Evolutionary conservation across 139 green algal species (phyloP).

Genomic region (Coelastrella sp.): DNA sequence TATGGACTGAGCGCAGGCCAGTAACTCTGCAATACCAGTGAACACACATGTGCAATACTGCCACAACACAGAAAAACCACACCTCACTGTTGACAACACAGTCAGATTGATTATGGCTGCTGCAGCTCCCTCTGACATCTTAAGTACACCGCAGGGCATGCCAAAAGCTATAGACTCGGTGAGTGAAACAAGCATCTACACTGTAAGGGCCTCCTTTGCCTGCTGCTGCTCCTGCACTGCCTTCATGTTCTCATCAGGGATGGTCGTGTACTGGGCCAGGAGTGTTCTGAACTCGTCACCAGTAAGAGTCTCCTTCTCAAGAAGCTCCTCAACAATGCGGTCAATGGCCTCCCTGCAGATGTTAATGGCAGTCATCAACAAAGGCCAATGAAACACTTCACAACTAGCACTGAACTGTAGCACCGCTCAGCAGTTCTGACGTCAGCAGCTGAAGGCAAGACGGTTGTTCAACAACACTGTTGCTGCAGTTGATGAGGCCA

Average conservation of each 20-base stretch:
- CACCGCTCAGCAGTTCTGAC: neutral
- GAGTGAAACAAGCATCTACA: neutral
- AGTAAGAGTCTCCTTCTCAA: slow-evolving; percentile 97
- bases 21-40: too few species aligned
- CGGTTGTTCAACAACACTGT: neutral
- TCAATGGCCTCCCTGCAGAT: slow-evolving; percentile 90
- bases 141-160: neutral
- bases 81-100: too few species aligned
- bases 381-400: neutral
- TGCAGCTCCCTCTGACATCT: neutral
- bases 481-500: neutral
- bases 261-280: slow-evolving; percentile 84
- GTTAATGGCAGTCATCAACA: too few species aligned
- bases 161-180: too few species aligned
- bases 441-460: neutral
- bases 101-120: too few species aligned
- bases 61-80: too few species aligned
- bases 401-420: neutral
- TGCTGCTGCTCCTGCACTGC: slow-evolving; percentile 44
- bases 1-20: too few species aligned
- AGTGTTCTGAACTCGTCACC: slow-evolving; percentile 93
- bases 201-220: slow-evolving; percentile 8
- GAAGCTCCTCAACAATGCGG: slow-evolving; percentile 90
- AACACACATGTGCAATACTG: too few species aligned
- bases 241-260: slow-evolving; percentile 90